These are phyloP conservation scores for Diversispora epigaea DNA, from an alignment of 192 early-diverging fungal species.

Conservation along the genomic window DNA sequence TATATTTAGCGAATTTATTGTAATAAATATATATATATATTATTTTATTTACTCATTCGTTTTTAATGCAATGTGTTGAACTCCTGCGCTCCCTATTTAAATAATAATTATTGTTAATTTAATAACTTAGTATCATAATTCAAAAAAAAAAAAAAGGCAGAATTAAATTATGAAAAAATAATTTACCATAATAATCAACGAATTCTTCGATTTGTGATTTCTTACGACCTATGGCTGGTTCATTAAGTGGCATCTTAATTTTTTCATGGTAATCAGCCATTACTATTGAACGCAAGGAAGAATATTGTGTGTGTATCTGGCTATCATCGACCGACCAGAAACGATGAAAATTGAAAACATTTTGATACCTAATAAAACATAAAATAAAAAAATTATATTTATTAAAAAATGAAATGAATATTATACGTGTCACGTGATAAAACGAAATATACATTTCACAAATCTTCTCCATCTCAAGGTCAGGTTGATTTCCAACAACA, in stretches of 20 bases:
- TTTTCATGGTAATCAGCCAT: slow-evolving; percentile 90
- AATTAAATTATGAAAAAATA: neutral
- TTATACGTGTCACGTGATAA: neutral
- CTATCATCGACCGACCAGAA: slow-evolving; percentile 99
- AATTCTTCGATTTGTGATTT: slow-evolving; percentile 97
- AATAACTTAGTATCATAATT: neutral
- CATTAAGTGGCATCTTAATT: slow-evolving; percentile 98
- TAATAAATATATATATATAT: neutral
- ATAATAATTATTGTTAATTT: neutral
- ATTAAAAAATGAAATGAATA: too few relatives aligned
- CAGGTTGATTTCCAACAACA: slow-evolving; percentile 95
- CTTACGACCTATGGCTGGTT: slow-evolving; percentile 89
- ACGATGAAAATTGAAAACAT: slow-evolving; percentile 91
- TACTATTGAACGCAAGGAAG: slow-evolving; percentile 89
- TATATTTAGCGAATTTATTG: neutral
- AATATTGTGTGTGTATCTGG: slow-evolving; percentile 94
- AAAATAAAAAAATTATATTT: too few relatives aligned
- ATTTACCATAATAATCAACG: slow-evolving; percentile 76
- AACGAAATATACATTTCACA: slow-evolving; percentile 58
- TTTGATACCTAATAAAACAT: slow-evolving; percentile 72
- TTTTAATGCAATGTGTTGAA: slow-evolving; percentile 94
- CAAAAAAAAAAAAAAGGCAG: neutral
- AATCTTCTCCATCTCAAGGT: slow-evolving; percentile 81
- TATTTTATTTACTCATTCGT: slow-evolving; percentile 51
- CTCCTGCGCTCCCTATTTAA: slow-evolving; percentile 63